Evolutionary conservation across 2,329 filamentous ascomycete genomes (phyloP).

Genomic region (Colletotrichum sojae): DNA sequence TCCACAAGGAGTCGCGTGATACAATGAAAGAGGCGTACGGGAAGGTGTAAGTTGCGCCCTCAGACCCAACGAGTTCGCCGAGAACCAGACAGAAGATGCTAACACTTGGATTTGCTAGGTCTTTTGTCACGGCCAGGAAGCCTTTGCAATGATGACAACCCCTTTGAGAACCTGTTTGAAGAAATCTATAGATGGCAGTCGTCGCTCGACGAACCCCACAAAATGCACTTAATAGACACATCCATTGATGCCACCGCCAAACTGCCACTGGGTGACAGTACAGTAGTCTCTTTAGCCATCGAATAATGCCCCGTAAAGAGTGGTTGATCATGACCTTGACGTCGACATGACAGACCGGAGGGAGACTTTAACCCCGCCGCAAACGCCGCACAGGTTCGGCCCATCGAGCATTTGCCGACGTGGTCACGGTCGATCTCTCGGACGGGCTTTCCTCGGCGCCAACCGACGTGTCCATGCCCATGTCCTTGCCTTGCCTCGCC

Average conservation of each 20-base stretch:
- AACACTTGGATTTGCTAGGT: background rate
- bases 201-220: background rate
- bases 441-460: constrained; percentile 16
- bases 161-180: background rate
- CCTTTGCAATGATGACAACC: constrained; percentile 23
- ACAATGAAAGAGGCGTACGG: constrained; percentile 47
- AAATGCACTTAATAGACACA: background rate
- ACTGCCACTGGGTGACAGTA: too few species aligned
- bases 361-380: too few species aligned
- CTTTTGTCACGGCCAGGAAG: constrained; percentile 40
- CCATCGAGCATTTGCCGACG: constrained; percentile 5
- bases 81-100: background rate
- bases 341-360: too few species aligned
- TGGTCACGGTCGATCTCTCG: constrained; percentile 1
- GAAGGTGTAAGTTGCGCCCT: constrained; percentile 49
- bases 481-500: background rate
- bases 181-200: background rate
- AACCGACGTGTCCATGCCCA: constrained; percentile 1
- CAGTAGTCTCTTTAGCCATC: too few species aligned
- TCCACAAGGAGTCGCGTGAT: constrained; percentile 50
- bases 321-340: too few species aligned
- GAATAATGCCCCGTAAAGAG: too few species aligned
- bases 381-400: too few species aligned
- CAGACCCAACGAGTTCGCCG: too few species aligned
- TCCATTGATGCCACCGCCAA: background rate